phyloP scores from a whole-genome alignment of 1,139 yeast species.

The Protomyces pachydermus region DNA sequence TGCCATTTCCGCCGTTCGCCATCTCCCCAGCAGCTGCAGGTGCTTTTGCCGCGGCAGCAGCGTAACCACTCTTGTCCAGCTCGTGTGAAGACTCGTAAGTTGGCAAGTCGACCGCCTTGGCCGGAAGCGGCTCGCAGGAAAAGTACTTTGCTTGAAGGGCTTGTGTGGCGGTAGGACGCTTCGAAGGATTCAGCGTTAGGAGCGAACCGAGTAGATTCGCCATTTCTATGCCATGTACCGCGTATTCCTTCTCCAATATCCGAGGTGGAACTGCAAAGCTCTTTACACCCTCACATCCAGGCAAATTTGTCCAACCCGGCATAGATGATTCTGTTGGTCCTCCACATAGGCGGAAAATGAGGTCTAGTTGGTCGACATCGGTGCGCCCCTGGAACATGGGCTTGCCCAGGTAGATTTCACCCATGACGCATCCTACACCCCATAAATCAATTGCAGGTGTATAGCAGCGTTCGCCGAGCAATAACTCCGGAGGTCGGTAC shows the following conservation, averaged over 20 bases:
- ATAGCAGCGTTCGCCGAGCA: slow-evolving; percentile 76
- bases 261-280: slow-evolving; percentile 47
- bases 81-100: slow-evolving; percentile 83
- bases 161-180: slow-evolving; percentile 69
- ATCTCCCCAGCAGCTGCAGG: slow-evolving; percentile 23
- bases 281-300: slow-evolving; percentile 49
- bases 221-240: slow-evolving; percentile 42
- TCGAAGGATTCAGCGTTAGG: slow-evolving; percentile 61
- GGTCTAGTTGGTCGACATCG: slow-evolving; percentile 85
- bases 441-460: slow-evolving; percentile 96
- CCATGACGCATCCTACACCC: slow-evolving; percentile 97
- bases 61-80: slow-evolving; percentile 58
- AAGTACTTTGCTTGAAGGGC: slow-evolving; percentile 73
- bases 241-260: slow-evolving; percentile 51
- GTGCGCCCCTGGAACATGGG: slow-evolving; percentile 84
- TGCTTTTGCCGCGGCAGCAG: slow-evolving; percentile 9
- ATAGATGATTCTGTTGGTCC: slow-evolving; percentile 62
- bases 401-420: slow-evolving; percentile 71
- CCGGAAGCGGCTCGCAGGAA: slow-evolving; percentile 58
- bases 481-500: slow-evolving; percentile 93
- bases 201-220: slow-evolving; percentile 51
- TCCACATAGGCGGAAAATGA: slow-evolving; percentile 75
- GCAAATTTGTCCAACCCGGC: slow-evolving; percentile 62
- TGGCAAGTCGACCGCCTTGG: slow-evolving; percentile 55
- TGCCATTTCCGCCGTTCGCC: slow-evolving; percentile 5